A percentile compares a stretch with the other conserved stretches of the same genome.
These are phyloP conservation scores for Cladosporium cucumerinum DNA, from an alignment of 2,329 filamentous ascomycete species.

Conservation along the genomic window DNA sequence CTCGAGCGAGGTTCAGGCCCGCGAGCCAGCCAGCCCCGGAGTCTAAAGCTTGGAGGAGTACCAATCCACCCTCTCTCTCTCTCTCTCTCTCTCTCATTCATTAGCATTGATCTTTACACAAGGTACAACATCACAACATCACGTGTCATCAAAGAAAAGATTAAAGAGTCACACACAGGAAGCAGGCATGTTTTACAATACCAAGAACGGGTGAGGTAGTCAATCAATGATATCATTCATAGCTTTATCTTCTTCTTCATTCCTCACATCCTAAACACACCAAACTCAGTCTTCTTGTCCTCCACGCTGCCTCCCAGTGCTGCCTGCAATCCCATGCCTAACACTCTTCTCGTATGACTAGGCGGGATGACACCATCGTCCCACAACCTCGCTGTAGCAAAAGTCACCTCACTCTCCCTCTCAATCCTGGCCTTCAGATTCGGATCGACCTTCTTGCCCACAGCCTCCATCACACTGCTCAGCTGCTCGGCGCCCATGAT, in stretches of 20 bases:
- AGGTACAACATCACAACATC: background rate
- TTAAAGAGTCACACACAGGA: background rate
- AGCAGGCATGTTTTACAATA: background rate
- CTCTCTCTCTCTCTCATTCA: background rate
- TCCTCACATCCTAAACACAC: slow-evolving; percentile 39
- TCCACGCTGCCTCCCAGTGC: slow-evolving; percentile 38
- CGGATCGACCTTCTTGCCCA: slow-evolving; percentile 78
- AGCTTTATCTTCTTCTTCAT: background rate
- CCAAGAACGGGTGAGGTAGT: background rate
- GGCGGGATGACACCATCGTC: slow-evolving; percentile 56
- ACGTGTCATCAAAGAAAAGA: background rate
- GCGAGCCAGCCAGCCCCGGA: background rate
- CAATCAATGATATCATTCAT: background rate
- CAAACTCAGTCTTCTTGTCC: slow-evolving; percentile 37
- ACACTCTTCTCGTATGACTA: slow-evolving; percentile 46
- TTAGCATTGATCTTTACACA: background rate
- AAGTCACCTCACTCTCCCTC: slow-evolving; percentile 81
- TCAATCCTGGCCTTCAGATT: slow-evolving; percentile 82
- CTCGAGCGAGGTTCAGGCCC: background rate
- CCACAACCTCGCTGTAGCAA: slow-evolving; percentile 86
- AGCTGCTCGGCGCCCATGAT: slow-evolving; percentile 97
- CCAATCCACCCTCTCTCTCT: background rate
- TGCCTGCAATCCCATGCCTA: slow-evolving; percentile 48
- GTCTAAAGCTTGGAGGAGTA: slow-evolving; percentile 1
- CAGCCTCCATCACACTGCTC: slow-evolving; percentile 88